Percentiles rank a stretch among this genome's conserved stretches.
Evolutionary conservation across 78 protist genomes (phyloP).

Genomic region (Dictyostelium citrinum): DNA sequence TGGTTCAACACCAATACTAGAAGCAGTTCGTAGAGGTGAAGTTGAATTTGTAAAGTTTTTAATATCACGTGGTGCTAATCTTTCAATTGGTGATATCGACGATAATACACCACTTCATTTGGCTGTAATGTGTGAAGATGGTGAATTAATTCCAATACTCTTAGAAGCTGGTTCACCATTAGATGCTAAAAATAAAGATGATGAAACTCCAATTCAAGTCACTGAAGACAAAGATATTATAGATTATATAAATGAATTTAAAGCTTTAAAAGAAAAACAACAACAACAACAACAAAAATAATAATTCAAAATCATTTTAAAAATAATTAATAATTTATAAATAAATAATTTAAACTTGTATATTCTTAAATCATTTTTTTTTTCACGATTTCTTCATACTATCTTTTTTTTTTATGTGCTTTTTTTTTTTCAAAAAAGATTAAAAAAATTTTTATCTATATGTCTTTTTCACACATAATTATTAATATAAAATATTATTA

Average conservation of each 20-base stretch:
- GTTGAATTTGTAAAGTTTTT: slow-evolving; percentile 57
- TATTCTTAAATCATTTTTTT: not conserved
- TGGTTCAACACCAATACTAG: slow-evolving; percentile 83
- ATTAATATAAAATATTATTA: too few relatives aligned
- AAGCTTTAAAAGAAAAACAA: not conserved
- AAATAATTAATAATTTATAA: not conserved
- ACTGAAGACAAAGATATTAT: slow-evolving; percentile 52
- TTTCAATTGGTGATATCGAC: slow-evolving; percentile 51
- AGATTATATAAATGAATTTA: slow-evolving; percentile 28
- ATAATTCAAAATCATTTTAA: not conserved
- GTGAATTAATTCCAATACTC: slow-evolving; percentile 58
- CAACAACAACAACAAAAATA: not conserved
- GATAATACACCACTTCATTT: slow-evolving; percentile 55
- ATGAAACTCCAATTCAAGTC: slow-evolving; percentile 70
- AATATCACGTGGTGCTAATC: not conserved
- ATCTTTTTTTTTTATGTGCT: not conserved
- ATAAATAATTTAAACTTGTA: not conserved
- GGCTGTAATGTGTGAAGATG: slow-evolving; percentile 75
- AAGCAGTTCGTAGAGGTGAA: slow-evolving; percentile 74
- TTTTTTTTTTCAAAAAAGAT: not conserved
- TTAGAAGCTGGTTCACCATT: slow-evolving; percentile 72
- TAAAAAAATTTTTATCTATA: not conserved
- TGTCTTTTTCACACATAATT: not conserved
- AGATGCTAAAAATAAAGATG: slow-evolving; percentile 58
- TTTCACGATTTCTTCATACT: too few relatives aligned